phyloP scores from a whole-genome alignment of 2,329 filamentous ascomycete genomes.

The Calonectria pteridis region DNA sequence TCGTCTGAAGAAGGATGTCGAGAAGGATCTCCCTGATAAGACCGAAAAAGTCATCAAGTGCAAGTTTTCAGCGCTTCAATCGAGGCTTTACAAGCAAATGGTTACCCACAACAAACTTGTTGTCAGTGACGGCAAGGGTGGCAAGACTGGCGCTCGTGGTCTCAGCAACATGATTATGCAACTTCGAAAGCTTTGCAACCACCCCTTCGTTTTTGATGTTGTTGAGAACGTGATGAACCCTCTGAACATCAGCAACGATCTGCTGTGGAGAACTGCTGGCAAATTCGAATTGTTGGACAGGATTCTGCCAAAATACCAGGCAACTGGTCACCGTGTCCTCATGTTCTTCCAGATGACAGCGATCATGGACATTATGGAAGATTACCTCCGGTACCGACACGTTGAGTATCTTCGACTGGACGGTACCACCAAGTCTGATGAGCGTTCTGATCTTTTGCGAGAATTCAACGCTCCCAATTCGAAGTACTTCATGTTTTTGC shows the following conservation, averaged over 20 bases:
- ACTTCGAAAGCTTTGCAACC: slow-evolving; percentile 97
- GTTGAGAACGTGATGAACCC: slow-evolving; percentile 99
- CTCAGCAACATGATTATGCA: slow-evolving; percentile 99
- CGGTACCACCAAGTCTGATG: slow-evolving; percentile 96
- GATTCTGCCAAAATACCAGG: slow-evolving; percentile 92
- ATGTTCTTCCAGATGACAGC: slow-evolving; percentile 99
- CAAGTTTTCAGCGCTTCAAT: slow-evolving; percentile 94
- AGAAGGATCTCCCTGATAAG: slow-evolving; percentile 98
- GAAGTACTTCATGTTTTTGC: slow-evolving; percentile 95
- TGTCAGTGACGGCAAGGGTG: slow-evolving; percentile 94
- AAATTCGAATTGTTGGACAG: slow-evolving; percentile 98
- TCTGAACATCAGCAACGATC: slow-evolving; percentile 86
- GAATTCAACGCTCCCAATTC: slow-evolving; percentile 92
- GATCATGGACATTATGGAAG: slow-evolving; percentile 99
- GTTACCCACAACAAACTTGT: slow-evolving; percentile 94
- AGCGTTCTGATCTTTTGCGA: slow-evolving; percentile 89
- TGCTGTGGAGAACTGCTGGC: slow-evolving; percentile 94
- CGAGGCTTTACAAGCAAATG: slow-evolving; percentile 97
- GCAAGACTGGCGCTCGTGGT: slow-evolving; percentile 93
- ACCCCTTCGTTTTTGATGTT: slow-evolving; percentile 98
- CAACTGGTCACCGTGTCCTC: slow-evolving; percentile 91
- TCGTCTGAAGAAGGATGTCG: slow-evolving; percentile 99
- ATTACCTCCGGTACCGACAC: slow-evolving; percentile 88
- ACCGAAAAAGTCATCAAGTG: slow-evolving; percentile 99
- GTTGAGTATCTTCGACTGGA: slow-evolving; percentile 92